Conservation (phyloP, 441 rosid species). For the Euphorbia corollata region DNA sequence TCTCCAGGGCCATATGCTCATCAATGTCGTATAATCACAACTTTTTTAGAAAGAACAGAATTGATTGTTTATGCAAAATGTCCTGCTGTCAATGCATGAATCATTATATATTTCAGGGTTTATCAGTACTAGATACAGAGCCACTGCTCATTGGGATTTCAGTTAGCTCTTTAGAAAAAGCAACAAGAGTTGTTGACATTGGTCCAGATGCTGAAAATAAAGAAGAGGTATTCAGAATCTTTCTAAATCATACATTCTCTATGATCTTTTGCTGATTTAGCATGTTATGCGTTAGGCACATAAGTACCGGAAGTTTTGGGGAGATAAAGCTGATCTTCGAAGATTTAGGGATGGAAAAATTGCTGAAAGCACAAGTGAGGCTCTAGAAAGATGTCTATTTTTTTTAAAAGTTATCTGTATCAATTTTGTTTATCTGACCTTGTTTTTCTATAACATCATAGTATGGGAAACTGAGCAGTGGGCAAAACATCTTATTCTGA, state of each 20-base stretch:
- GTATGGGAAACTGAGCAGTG: conserved; percentile 82
- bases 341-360: conserved; percentile 91
- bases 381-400: conserved; percentile 19
- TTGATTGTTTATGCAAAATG: not conserved
- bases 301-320: conserved; percentile 76
- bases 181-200: conserved; percentile 72
- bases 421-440: conserved; percentile 17
- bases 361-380: conserved; percentile 86
- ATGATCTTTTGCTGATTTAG: conserved; percentile 16
- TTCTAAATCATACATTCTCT: conserved; percentile 1
- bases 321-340: conserved; percentile 78
- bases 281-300: conserved; percentile 43
- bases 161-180: conserved; percentile 59
- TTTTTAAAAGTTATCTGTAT: conserved; percentile 14
- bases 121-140: conserved; percentile 49
- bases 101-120: conserved; percentile 46
- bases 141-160: conserved; percentile 73
- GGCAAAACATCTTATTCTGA: conserved; percentile 71
- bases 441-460: conserved; percentile 25
- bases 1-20: too few species aligned
- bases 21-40: too few species aligned
- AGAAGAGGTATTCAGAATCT: conserved; percentile 51
- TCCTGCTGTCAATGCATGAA: not conserved
- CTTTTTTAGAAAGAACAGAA: not conserved
- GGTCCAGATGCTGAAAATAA: conserved; percentile 92